These are phyloP conservation scores for Boletus subcaerulescens DNA, from an alignment of 768 basidiomycete genomes.

Conservation along the genomic window DNA sequence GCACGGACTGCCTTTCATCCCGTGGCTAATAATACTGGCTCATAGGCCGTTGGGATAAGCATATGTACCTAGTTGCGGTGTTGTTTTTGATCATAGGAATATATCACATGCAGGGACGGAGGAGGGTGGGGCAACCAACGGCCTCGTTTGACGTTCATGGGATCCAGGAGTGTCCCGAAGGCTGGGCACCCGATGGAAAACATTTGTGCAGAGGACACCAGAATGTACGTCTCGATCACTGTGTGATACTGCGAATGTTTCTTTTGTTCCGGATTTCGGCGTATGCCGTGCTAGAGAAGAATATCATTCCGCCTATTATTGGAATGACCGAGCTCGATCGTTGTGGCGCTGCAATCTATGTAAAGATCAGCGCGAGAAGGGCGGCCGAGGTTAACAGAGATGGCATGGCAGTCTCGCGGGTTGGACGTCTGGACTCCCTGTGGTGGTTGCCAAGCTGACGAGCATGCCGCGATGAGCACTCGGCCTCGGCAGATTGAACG, in stretches of 20 bases:
- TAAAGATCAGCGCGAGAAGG: constrained; percentile 16
- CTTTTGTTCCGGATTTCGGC: constrained; percentile 15
- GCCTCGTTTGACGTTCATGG: background rate
- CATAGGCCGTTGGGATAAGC: constrained; percentile 4
- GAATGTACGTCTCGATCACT: background rate
- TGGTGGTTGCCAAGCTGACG: constrained; percentile 10
- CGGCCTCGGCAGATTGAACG: constrained; percentile 6
- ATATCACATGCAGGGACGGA: constrained; percentile 6
- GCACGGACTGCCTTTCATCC: constrained; percentile 10
- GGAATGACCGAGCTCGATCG: constrained; percentile 4
- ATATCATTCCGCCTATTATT: constrained; percentile 8
- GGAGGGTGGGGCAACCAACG: background rate
- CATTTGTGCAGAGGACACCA: background rate
- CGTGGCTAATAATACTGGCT: constrained; percentile 10
- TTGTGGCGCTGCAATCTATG: constrained; percentile 13
- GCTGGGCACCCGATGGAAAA: background rate
- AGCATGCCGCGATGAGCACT: constrained; percentile 7
- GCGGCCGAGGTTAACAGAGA: constrained; percentile 1
- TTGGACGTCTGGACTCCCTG: background rate
- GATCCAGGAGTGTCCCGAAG: constrained; percentile 1
- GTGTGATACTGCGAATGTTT: too few species aligned
- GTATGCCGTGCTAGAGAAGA: constrained; percentile 2
- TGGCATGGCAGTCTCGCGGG: constrained; percentile 3
- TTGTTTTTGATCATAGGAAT: constrained; percentile 1
- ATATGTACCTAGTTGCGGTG: background rate